phyloP scores from a whole-genome alignment of 2,329 filamentous ascomycete species.

The Colletotrichum sp. region DNA sequence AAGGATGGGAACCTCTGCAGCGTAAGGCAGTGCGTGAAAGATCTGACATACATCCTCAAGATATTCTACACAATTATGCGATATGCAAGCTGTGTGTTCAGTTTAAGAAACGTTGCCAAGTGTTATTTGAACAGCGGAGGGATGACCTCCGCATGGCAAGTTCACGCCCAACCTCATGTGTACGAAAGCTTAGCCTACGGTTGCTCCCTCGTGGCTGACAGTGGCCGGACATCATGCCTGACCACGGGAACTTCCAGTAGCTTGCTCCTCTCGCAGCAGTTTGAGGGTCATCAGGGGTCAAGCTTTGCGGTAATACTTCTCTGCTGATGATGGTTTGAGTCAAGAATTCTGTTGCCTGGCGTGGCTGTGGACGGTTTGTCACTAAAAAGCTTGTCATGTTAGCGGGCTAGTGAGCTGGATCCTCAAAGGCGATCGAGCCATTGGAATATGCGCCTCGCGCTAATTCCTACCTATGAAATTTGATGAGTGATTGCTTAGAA shows the following conservation, averaged over 20 bases:
- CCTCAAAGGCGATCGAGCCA: background rate
- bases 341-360: background rate
- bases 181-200: background rate
- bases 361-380: background rate
- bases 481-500: background rate
- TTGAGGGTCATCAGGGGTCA: background rate
- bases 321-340: background rate
- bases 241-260: background rate
- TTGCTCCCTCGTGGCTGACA: background rate
- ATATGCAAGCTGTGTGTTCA: background rate
- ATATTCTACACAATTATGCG: background rate
- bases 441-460: background rate
- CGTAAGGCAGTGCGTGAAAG: background rate
- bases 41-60: background rate
- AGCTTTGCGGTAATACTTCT: background rate
- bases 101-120: background rate
- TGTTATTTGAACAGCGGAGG: background rate
- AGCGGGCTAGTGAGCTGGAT: background rate
- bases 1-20: background rate
- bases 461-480: background rate
- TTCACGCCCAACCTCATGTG: background rate
- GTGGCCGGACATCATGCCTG: background rate
- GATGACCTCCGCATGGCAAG: background rate
- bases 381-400: background rate
- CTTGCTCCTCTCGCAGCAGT: background rate